Evolutionary conservation across 345 rosid species (phyloP).

Genomic region (Leavenworthia alabamica): DNA sequence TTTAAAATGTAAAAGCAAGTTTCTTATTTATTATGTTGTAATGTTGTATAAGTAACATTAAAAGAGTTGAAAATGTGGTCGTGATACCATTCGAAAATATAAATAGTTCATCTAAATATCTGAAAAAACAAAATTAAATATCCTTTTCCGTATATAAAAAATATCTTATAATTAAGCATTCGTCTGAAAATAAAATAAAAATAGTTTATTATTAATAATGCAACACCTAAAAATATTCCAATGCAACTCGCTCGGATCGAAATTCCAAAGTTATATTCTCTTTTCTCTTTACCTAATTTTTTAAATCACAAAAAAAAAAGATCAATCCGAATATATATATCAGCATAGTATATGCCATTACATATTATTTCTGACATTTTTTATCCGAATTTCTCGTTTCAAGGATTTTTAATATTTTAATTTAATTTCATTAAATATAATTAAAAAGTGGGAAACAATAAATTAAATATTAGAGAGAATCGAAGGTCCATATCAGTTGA

Average conservation of each 20-base stretch:
- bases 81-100: background rate
- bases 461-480: conserved; percentile 15
- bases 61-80: background rate
- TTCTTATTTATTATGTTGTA: too few relatives aligned
- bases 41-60: background rate
- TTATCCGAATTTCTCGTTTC: conserved; percentile 16
- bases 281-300: conserved; percentile 18
- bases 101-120: background rate
- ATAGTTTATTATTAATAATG: background rate
- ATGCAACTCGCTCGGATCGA: too few relatives aligned
- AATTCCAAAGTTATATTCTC: conserved; percentile 28
- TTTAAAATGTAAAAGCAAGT: background rate
- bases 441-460: background rate
- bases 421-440: background rate
- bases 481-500: conserved; percentile 18
- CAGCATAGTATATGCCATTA: conserved; percentile 21
- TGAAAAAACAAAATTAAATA: background rate
- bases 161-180: background rate
- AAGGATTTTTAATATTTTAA: background rate
- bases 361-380: conserved; percentile 20
- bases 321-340: conserved; percentile 21
- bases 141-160: background rate
- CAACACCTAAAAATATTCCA: too few relatives aligned
- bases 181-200: too few relatives aligned
- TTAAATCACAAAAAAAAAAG: background rate